Evolutionary conservation across 2,329 filamentous ascomycete genomes (phyloP).

Genomic region (Penicillium concentricum): DNA sequence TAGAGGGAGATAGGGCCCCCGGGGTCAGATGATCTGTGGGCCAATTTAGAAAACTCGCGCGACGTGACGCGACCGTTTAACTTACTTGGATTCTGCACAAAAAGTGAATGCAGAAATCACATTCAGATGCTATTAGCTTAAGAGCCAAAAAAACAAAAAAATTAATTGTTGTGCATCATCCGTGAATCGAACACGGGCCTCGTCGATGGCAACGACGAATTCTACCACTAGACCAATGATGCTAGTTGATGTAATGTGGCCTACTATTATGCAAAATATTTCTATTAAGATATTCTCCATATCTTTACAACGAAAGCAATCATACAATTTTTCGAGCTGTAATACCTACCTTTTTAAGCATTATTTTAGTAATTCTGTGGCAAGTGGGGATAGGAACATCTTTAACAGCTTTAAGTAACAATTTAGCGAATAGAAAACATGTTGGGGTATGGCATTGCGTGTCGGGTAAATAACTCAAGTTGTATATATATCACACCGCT

Average conservation of each 20-base stretch:
- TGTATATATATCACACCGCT: background rate
- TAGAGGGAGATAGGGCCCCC: no score
- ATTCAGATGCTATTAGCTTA: no score
- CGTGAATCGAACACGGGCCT: slow-evolving; percentile 50
- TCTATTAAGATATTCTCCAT: background rate
- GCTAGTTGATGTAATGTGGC: slow-evolving; percentile 16
- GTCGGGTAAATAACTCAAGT: background rate
- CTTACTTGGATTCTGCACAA: no score
- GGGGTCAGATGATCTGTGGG: no score
- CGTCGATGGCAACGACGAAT: slow-evolving; percentile 44
- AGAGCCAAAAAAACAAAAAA: background rate
- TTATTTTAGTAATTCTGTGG: accelerated
- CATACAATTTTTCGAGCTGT: no score
- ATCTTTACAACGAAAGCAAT: background rate
- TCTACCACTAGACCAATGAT: slow-evolving; percentile 46
- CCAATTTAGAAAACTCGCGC: no score
- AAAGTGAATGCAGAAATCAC: no score
- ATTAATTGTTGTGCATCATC: slow-evolving; percentile 39
- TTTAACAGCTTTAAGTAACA: background rate
- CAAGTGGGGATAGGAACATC: background rate
- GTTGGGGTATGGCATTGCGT: background rate
- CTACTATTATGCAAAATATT: accelerated
- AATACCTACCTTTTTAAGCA: background rate
- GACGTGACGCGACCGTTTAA: no score
- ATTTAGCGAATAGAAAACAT: background rate